Evolutionary conservation across 345 rosid species (phyloP), one percentile per base, ranked within the genome.

Genomic region (Syzygium oleosum): DNA sequence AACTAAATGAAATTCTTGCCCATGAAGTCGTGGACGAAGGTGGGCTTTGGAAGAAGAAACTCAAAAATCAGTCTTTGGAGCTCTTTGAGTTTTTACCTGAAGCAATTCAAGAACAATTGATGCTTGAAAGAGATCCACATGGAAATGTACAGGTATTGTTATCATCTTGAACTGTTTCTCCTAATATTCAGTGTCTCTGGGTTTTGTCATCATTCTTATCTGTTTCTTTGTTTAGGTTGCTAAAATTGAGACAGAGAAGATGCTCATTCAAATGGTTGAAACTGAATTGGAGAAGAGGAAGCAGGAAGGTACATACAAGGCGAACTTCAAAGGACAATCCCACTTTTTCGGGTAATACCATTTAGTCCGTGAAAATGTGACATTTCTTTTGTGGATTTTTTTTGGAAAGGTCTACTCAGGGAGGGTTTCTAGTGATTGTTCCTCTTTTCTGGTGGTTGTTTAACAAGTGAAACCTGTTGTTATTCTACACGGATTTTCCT

Each of bases 111-210:
- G 98, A 98, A 91, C 99, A 98, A 88, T 87, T 98, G 90, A 90
- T 98, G 94, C 98, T 98, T 89, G 99, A 98, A 91, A 94, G 99
- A 92, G 99, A 98, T 92, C 99, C 99, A 54, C 99, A 98, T 92
- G 99, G 99, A 90, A 98, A 98, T 89, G 99, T 98, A 87, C 99
- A 98, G 99, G 99, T 95, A 88, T 92, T 59, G 78, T 54, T 80
- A 61, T 16, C 52, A 87, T 84, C 87, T 87, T 88, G 73, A 79
- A 13, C 17, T 3, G 5, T 58, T 61, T 34, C 61, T 22, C 49
- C 16, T 87, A 61, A 2, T 34, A 31, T 85, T 16, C n/a, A 53
- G 68, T 86, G 84, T 14, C 77, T 16, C 46, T 59, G 59, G 27
- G 52, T 77, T 55, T 15, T n/a, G 85, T 51, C 78, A 23, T 54